phyloP scores from a whole-genome alignment of 1,284 basidiomycete species.

The Anthracocystis setariae region DNA sequence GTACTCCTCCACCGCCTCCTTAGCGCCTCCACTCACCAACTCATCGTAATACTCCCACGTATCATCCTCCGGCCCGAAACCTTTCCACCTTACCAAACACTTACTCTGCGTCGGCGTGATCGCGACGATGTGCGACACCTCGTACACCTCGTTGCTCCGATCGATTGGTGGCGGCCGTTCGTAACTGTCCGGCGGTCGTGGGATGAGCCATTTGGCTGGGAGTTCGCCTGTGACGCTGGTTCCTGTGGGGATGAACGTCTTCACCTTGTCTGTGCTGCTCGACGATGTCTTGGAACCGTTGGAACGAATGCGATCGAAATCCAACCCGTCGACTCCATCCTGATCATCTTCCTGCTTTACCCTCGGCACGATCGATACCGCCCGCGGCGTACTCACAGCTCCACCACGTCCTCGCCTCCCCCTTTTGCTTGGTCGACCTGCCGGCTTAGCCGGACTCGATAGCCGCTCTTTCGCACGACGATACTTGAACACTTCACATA shows the following conservation, averaged over 20 bases:
- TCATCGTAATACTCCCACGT: constrained; percentile 74
- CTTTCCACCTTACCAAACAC: constrained; percentile 75
- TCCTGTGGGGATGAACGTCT: constrained; percentile 44
- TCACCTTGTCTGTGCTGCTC: constrained; percentile 19
- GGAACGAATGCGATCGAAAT: constrained; percentile 27
- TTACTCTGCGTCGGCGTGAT: constrained; percentile 53
- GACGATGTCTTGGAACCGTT: constrained; percentile 25
- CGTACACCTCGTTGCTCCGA: constrained; percentile 30
- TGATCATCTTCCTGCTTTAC: constrained; percentile 33
- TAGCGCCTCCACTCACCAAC: constrained; percentile 71
- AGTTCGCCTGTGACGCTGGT: constrained; percentile 66
- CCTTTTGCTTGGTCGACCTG: constrained; percentile 4
- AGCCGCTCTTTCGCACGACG: constrained; percentile 67
- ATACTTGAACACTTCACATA: constrained; percentile 78
- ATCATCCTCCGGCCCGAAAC: constrained; percentile 73
- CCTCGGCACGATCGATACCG: background rate
- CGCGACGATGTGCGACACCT: constrained; percentile 42
- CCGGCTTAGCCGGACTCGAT: background rate
- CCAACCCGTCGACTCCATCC: constrained; percentile 28
- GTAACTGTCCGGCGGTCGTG: constrained; percentile 18
- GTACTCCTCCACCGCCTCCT: constrained; percentile 67
- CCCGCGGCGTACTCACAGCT: background rate
- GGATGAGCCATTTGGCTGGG: constrained; percentile 39
- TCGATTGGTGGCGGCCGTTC: constrained; percentile 34
- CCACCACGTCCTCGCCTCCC: constrained; percentile 3